A percentile compares a stretch with the other conserved stretches of the same genome.
phyloP scores from a whole-genome alignment of 805 yeast genomes.

The Nakazawaea ernobii region DNA sequence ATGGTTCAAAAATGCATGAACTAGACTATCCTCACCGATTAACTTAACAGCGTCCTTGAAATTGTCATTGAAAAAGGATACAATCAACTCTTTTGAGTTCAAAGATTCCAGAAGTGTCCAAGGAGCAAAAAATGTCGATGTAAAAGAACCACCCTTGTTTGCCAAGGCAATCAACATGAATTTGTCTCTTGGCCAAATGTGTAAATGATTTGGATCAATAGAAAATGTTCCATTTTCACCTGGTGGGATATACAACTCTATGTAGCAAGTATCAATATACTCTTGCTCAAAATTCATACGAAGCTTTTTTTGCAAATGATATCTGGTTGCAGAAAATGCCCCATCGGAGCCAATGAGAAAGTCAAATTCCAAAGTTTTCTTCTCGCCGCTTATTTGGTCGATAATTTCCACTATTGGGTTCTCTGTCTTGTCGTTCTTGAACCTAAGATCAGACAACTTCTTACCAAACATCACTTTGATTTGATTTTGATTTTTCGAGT shows the following conservation, averaged over 20 bases:
- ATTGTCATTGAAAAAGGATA: slow-evolving; percentile 47
- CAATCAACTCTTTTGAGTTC: slow-evolving; percentile 31
- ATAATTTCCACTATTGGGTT: slow-evolving; percentile 11
- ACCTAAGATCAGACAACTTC: slow-evolving; percentile 43
- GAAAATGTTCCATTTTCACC: slow-evolving; percentile 36
- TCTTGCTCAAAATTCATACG: slow-evolving; percentile 71
- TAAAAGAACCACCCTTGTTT: slow-evolving; percentile 79
- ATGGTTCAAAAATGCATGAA: slow-evolving; percentile 44
- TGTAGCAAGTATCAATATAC: slow-evolving; percentile 77
- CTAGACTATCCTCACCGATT: slow-evolving; percentile 55
- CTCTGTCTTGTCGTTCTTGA: slow-evolving; percentile 16
- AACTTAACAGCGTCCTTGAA: slow-evolving; percentile 73
- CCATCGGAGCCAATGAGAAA: slow-evolving; percentile 85
- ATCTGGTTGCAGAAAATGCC: slow-evolving; percentile 67
- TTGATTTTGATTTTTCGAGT: slow-evolving; percentile 12
- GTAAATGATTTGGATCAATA: slow-evolving; percentile 71
- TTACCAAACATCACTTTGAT: slow-evolving; percentile 48
- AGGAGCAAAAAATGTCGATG: slow-evolving; percentile 85
- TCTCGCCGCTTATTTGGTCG: not conserved
- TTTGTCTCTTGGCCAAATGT: slow-evolving; percentile 87
- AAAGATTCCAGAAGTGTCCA: slow-evolving; percentile 58
- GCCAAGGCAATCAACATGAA: slow-evolving; percentile 90
- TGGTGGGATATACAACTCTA: slow-evolving; percentile 75
- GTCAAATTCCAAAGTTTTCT: slow-evolving; percentile 33
- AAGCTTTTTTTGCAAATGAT: slow-evolving; percentile 56